Percentiles rank a stretch among this genome's conserved stretches.
phyloP scores from a whole-genome alignment of 2,329 filamentous ascomycete genomes.

The Neofusicoccum kwambonambiense region DNA sequence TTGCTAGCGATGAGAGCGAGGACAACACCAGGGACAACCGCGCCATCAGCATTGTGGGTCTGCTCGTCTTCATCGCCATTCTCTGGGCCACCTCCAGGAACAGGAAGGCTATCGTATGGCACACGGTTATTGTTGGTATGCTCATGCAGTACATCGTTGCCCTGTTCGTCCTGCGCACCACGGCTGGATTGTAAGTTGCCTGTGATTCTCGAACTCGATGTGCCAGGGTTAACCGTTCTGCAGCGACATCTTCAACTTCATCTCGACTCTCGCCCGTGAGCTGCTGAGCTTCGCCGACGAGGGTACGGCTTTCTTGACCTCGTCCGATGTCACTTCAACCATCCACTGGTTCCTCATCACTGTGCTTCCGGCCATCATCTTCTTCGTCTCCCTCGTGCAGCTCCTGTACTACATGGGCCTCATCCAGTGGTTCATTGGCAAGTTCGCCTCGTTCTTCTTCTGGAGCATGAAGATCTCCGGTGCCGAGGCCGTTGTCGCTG shows the following conservation, averaged over 20 bases:
- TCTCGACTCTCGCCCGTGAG: slow-evolving; percentile 70
- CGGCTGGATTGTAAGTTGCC: slow-evolving; percentile 58
- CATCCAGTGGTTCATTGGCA: slow-evolving; percentile 85
- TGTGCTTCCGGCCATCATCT: slow-evolving; percentile 90
- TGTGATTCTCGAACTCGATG: no score
- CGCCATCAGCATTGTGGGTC: slow-evolving; percentile 75
- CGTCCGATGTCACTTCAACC: slow-evolving; percentile 36
- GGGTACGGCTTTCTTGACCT: slow-evolving; percentile 71
- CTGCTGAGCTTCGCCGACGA: slow-evolving; percentile 73
- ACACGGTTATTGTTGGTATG: slow-evolving; percentile 77
- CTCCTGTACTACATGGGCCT: slow-evolving; percentile 78
- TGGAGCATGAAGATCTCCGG: slow-evolving; percentile 85
- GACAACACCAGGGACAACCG: slow-evolving; percentile 81
- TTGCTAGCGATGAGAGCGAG: slow-evolving; percentile 66
- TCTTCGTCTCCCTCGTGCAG: slow-evolving; percentile 92
- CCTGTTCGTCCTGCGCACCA: slow-evolving; percentile 80
- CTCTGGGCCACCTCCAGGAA: slow-evolving; percentile 73
- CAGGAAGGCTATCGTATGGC: slow-evolving; percentile 54
- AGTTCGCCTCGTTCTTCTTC: slow-evolving; percentile 89
- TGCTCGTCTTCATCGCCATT: slow-evolving; percentile 65
- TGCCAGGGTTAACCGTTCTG: background rate
- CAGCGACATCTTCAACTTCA: slow-evolving; percentile 84
- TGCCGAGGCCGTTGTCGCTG: slow-evolving; percentile 89
- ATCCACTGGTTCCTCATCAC: slow-evolving; percentile 69
- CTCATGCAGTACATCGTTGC: slow-evolving; percentile 84